phyloP scores from a whole-genome alignment of 2,329 filamentous ascomycete genomes.

The Pseudogymnoascus sp. region DNA sequence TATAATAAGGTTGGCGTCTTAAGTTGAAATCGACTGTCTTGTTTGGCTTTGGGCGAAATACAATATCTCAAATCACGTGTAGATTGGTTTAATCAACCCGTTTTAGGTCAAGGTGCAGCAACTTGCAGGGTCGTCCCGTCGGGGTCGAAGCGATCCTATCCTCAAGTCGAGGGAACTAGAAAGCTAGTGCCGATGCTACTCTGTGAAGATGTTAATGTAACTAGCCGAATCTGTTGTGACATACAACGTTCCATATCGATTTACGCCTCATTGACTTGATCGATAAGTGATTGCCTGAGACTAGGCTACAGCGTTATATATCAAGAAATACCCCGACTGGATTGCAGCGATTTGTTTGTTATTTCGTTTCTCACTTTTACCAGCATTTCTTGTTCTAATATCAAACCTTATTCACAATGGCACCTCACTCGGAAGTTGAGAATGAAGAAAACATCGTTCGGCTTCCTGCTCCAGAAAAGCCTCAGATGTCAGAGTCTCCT shows the following conservation, averaged over 20 bases:
- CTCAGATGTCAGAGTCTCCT: constrained; percentile 35
- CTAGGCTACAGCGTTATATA: not conserved
- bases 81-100: not conserved
- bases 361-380: not conserved
- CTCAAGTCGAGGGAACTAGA: not conserved
- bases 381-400: not conserved
- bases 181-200: not conserved
- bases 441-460: constrained; percentile 12
- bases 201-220: not conserved
- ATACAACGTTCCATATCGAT: not conserved
- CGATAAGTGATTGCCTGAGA: not conserved
- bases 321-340: not conserved
- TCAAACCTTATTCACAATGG: constrained; percentile 4
- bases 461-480: constrained; percentile 23
- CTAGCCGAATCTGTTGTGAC: not conserved
- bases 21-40: not conserved
- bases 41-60: not conserved
- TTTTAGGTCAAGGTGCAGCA: not conserved
- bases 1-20: not conserved
- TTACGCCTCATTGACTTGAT: not conserved
- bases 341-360: not conserved
- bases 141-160: not conserved
- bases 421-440: constrained; percentile 11
- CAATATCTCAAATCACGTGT: constrained; percentile 5
- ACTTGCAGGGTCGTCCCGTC: not conserved